phyloP scores from a whole-genome alignment of 345 rosid genomes.

The Rhizophora apiculata region DNA sequence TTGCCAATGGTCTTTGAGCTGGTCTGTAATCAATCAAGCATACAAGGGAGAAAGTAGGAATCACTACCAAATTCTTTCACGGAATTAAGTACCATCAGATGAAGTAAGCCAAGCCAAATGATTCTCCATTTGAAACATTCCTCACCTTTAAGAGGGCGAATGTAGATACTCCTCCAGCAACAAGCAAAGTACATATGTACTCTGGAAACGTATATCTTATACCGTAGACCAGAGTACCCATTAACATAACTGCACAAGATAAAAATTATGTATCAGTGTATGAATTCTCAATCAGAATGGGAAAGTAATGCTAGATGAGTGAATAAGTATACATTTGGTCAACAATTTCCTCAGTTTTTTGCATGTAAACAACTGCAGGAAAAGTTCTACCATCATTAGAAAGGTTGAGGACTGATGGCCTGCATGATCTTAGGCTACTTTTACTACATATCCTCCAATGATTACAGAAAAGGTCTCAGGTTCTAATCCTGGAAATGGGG shows the following conservation, averaged over 20 bases:
- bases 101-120: background rate
- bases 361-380: too few relatives aligned
- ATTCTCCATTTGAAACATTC: background rate
- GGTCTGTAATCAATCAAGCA: slow-evolving; percentile 48
- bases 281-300: slow-evolving; percentile 2
- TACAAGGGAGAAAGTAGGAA: background rate
- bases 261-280: slow-evolving; percentile 10
- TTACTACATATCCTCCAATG: too few relatives aligned
- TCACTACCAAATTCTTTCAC: slow-evolving; percentile 4
- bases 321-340: too few relatives aligned
- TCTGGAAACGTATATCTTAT: slow-evolving; percentile 74
- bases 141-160: slow-evolving; percentile 88
- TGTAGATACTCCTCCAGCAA: slow-evolving; percentile 87
- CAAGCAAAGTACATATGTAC: slow-evolving; percentile 76
- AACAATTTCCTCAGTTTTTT: background rate
- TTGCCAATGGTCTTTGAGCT: slow-evolving; percentile 93
- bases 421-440: too few relatives aligned
- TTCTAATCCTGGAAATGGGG: too few relatives aligned
- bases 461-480: too few relatives aligned
- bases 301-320: background rate
- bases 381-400: background rate
- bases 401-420: background rate
- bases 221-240: slow-evolving; percentile 89
- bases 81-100: background rate
- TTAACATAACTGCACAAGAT: slow-evolving; percentile 72